Evolutionary conservation across 1,284 basidiomycete genomes (phyloP).

Genomic region (Cutaneotrichosporon spelunceum): DNA sequence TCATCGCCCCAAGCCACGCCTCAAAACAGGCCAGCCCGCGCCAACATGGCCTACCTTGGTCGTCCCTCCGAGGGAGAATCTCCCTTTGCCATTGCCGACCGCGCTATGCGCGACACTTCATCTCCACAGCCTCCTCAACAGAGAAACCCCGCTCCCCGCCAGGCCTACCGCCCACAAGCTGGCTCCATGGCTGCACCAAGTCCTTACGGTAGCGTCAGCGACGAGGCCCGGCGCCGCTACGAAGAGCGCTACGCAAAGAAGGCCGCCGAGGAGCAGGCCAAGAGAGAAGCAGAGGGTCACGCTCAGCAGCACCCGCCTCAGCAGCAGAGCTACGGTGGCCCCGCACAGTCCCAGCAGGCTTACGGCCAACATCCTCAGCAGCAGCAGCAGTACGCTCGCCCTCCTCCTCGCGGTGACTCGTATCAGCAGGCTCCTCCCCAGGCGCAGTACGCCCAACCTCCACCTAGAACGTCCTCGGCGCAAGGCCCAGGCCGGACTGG

Average conservation of each 20-base stretch:
- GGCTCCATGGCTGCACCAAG: constrained; percentile 37
- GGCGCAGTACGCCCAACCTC: background rate
- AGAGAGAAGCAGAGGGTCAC: constrained; percentile 17
- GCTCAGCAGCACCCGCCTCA: constrained; percentile 20
- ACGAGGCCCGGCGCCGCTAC: constrained; percentile 47
- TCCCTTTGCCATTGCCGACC: constrained; percentile 51
- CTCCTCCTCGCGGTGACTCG: constrained; percentile 2
- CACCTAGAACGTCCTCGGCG: constrained; percentile 3
- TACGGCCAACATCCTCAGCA: constrained; percentile 20
- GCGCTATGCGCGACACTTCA: constrained; percentile 46
- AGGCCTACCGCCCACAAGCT: constrained; percentile 2
- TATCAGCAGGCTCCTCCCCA: constrained; percentile 11
- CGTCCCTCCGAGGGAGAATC: constrained; percentile 49
- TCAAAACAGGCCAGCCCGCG: background rate
- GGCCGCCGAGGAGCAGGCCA: constrained; percentile 39
- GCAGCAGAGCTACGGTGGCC: constrained; percentile 9
- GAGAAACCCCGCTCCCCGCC: constrained; percentile 40
- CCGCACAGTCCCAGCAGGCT: constrained; percentile 8
- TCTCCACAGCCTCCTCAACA: constrained; percentile 43
- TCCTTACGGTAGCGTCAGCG: constrained; percentile 44
- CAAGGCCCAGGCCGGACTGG: constrained; percentile 5
- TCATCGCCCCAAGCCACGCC: background rate
- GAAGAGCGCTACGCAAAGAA: constrained; percentile 49
- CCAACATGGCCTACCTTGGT: constrained; percentile 40
- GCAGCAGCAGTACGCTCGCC: constrained; percentile 11